Evolutionary conservation across 2,329 filamentous ascomycete species (phyloP).

Genomic region (Dothistroma septosporum): DNA sequence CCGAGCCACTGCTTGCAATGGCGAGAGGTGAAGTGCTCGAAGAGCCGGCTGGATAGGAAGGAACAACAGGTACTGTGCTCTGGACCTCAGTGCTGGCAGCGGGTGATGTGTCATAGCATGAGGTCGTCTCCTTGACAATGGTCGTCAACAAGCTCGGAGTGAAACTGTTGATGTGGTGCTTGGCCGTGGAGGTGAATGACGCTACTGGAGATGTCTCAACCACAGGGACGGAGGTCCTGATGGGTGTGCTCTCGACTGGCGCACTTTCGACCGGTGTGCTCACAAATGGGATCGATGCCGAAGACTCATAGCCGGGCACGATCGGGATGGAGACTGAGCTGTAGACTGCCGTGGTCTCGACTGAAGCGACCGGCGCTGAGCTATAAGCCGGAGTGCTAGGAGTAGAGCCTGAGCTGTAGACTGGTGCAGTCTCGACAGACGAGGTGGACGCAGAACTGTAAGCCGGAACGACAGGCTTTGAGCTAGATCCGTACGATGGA

Average conservation of each 20-base stretch:
- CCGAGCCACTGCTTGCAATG: not conserved
- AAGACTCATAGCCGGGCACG: not conserved
- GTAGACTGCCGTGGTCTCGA: conserved; percentile 3
- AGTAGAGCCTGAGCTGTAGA: conserved; percentile 1
- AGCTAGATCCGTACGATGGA: not conserved
- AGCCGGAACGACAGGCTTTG: conserved; percentile 1
- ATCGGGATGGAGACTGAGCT: not conserved
- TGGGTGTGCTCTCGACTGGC: conserved; percentile 6
- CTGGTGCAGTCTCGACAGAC: conserved; percentile 1
- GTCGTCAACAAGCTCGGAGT: not conserved
- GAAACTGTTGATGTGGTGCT: conserved; percentile 1
- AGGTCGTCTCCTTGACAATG: not conserved
- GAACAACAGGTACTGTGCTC: not conserved
- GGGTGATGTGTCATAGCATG: not conserved
- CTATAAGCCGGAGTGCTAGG: not conserved
- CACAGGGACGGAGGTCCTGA: conserved; percentile 5
- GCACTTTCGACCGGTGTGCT: conserved; percentile 1
- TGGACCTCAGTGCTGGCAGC: not conserved
- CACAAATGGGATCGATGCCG: not conserved
- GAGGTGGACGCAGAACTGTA: not conserved
- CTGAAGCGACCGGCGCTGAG: not conserved
- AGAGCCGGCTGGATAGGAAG: not conserved
- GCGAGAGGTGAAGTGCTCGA: not conserved
- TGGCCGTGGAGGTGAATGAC: not conserved
- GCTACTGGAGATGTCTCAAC: not conserved